Evolutionary conservation across 2,329 filamentous ascomycete species (phyloP).

Genomic region (Calonectria henricotiae): DNA sequence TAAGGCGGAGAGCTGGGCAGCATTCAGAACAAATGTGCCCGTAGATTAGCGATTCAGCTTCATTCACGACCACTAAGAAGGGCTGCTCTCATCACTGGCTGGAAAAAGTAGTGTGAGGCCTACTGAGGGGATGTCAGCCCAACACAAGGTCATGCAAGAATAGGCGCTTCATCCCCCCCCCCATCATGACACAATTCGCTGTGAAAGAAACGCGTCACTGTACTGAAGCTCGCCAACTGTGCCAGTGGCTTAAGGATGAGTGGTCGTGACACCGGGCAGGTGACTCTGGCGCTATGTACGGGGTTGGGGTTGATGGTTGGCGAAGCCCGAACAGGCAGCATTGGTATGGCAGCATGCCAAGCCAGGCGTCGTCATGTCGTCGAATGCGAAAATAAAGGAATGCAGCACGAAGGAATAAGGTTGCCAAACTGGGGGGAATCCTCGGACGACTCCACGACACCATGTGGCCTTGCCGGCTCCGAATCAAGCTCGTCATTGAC

Average conservation of each 20-base stretch:
- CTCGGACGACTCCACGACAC: conserved; percentile 4
- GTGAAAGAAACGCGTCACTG: neutral
- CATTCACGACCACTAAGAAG: neutral
- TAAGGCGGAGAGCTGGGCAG: neutral
- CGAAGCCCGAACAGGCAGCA: neutral
- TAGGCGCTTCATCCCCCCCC: no score
- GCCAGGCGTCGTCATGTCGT: conserved; percentile 6
- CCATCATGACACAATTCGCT: neutral
- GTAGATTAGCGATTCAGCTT: neutral
- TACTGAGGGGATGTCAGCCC: neutral
- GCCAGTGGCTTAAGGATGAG: neutral
- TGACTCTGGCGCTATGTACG: neutral
- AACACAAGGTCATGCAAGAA: neutral
- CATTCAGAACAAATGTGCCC: neutral
- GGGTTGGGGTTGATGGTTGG: neutral
- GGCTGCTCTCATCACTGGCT: neutral
- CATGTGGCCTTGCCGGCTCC: neutral
- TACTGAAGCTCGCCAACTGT: neutral
- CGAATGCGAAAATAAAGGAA: neutral
- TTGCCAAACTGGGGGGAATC: neutral
- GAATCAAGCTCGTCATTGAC: conserved; percentile 14
- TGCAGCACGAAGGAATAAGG: neutral
- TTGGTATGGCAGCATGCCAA: neutral
- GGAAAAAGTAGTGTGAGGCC: neutral
- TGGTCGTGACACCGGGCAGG: neutral